A percentile compares a stretch with the other conserved stretches of the same genome.
Conservation (phyloP, 2,329 filamentous ascomycete species). For the Shiraia sp. region DNA sequence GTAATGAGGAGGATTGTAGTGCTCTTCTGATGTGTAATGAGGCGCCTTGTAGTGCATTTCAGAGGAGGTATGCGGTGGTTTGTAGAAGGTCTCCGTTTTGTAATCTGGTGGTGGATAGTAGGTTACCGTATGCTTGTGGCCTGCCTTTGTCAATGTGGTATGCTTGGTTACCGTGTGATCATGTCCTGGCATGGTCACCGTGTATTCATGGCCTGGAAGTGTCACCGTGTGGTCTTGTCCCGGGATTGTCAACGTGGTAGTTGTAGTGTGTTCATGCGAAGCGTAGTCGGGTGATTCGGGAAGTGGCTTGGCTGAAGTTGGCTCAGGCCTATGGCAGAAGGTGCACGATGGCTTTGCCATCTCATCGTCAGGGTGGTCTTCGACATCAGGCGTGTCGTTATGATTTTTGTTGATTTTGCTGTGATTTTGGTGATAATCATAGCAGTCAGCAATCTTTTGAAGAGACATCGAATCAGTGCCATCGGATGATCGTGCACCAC, state of each 20-base stretch:
- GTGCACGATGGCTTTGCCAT: not conserved
- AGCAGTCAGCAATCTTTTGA: conserved; percentile 15
- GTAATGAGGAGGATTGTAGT: not conserved
- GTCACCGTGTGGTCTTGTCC: too few relatives aligned
- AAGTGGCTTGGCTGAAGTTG: too few relatives aligned
- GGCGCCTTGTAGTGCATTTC: not conserved
- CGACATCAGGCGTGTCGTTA: not conserved
- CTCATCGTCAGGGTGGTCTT: not conserved
- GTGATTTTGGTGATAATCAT: conserved; percentile 5
- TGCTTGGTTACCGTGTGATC: too few relatives aligned
- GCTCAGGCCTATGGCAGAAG: not conserved
- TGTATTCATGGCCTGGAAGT: too few relatives aligned
- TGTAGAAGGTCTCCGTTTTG: not conserved
- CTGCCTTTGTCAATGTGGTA: too few relatives aligned
- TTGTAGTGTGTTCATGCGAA: too few relatives aligned
- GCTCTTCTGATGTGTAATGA: not conserved
- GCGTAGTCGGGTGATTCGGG: too few relatives aligned
- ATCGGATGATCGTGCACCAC: conserved; percentile 11
- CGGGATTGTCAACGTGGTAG: too few relatives aligned
- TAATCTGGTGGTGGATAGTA: not conserved
- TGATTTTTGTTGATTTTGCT: not conserved
- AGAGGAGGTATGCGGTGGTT: not conserved
- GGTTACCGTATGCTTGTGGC: not conserved
- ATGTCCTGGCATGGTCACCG: too few relatives aligned
- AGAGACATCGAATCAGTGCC: conserved; percentile 9